phyloP scores from a whole-genome alignment of 306 rosid species.

The Cicer pinnatifidum region DNA sequence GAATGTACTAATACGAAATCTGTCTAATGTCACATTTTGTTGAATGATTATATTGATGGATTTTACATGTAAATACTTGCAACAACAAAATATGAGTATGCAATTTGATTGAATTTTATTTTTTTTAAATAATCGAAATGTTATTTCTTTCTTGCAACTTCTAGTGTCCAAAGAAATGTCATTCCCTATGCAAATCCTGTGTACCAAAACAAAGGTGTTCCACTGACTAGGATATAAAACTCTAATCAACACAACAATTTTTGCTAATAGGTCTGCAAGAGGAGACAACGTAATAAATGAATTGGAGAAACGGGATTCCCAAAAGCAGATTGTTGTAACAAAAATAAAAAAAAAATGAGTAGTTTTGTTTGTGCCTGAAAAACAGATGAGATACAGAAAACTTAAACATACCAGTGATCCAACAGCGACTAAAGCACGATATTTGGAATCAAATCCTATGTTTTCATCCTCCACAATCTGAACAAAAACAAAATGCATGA shows the following conservation, averaged over 20 bases:
- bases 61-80: neutral
- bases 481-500: slow-evolving; percentile 8
- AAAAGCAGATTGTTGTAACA: slow-evolving; percentile 24
- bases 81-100: neutral
- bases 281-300: neutral
- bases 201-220: neutral
- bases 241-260: neutral
- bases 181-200: neutral
- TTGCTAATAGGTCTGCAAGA: neutral
- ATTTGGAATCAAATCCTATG: slow-evolving; percentile 74
- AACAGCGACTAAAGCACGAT: slow-evolving; percentile 89
- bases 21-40: neutral
- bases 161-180: neutral
- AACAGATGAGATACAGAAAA: slow-evolving; percentile 15
- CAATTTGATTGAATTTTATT: neutral
- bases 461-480: slow-evolving; percentile 80
- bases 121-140: neutral
- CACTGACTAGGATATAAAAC: neutral
- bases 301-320: neutral
- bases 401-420: slow-evolving; percentile 78
- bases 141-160: neutral
- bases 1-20: neutral
- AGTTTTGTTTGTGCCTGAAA: slow-evolving; percentile 6
- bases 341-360: neutral
- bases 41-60: slow-evolving; percentile 20